These are phyloP conservation scores for Sinapis alba DNA, from an alignment of 441 rosid species.

Conservation along the genomic window DNA sequence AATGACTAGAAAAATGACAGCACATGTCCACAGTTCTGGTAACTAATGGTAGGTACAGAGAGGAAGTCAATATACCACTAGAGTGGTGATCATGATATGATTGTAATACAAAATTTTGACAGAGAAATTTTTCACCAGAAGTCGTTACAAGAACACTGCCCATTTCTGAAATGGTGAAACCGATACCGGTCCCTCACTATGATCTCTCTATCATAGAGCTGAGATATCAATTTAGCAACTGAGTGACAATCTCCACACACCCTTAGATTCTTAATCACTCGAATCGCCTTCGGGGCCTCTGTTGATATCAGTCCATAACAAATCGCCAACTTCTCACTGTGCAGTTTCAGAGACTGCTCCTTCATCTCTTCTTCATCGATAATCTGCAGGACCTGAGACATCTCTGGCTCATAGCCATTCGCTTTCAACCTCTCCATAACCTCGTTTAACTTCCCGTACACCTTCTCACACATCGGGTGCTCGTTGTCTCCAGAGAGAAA, in stretches of 20 bases:
- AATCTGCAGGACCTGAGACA: conserved; percentile 60
- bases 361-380: conserved; percentile 72
- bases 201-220: conserved; percentile 60
- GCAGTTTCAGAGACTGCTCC: conserved; percentile 63
- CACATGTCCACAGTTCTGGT: conserved; percentile 1
- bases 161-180: conserved; percentile 72
- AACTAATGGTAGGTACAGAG: neutral
- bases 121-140: conserved; percentile 55
- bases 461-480: conserved; percentile 53
- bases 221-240: conserved; percentile 66
- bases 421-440: conserved; percentile 50
- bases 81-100: neutral
- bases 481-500: conserved; percentile 64
- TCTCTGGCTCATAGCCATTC: conserved; percentile 58
- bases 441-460: conserved; percentile 60
- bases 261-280: conserved; percentile 73
- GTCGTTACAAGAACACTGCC: conserved; percentile 74
- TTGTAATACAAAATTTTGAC: conserved; percentile 15
- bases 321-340: conserved; percentile 79
- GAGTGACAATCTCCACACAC: conserved; percentile 77
- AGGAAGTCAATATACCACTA: neutral
- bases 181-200: conserved; percentile 64
- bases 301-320: conserved; percentile 67
- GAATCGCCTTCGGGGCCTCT: conserved; percentile 48
- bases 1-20: neutral